Base-by-base conservation (phyloP, 73 alveolate genomes). In the Paramecium sexaurelia region DNA sequence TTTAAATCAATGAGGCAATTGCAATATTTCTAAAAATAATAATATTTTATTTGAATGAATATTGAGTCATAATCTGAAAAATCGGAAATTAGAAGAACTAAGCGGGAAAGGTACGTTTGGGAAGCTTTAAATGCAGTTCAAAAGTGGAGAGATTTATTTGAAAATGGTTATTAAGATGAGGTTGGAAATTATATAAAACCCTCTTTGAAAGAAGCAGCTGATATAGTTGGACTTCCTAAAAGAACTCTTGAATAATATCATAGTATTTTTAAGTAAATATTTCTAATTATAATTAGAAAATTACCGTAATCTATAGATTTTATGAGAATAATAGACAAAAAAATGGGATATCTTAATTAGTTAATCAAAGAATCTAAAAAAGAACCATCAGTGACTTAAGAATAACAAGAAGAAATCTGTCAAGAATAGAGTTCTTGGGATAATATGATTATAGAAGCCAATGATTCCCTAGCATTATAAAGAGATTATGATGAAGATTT, bases 361-460 rank as follows among this genome's bases (percentile, higher is more conserved):
- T 9, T 68, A 7, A n/a, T 68, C 2, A 68, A 68, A 33, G 55
- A 68, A 68, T 27, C 1, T 27, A 5, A 7, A 27, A 32, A 68
- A 11, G 55, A 68, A 68, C 51, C 85, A 5, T 55, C 55, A n/a
- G 10, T 6, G 10, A 68, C 27, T 5, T n/a, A 27, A 9, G 85
- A 68, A 68, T 32, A 68, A 13, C 3, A 36, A 32, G 85, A 6
- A 2, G 22, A 67, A 4, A 20, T 20, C 4, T 67, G 26, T 20
- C 10, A 22, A 26, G 85, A 68, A 10, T 27, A 56, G 37, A 27
- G 75, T 56, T 56, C 40, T 1, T 10, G 85, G 55, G 85, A 68
- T 32, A 68, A 68, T 68, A 68, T 68, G 85, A 68, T 68, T 11
- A 68, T 68, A 6, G 85, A 68, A 32, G 84, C 85, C 0, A 55